Evolutionary conservation across 176 grass and related monocot genomes (phyloP), one percentile per base, ranked within the genome.

Genomic region (Oryza australiensis): DNA sequence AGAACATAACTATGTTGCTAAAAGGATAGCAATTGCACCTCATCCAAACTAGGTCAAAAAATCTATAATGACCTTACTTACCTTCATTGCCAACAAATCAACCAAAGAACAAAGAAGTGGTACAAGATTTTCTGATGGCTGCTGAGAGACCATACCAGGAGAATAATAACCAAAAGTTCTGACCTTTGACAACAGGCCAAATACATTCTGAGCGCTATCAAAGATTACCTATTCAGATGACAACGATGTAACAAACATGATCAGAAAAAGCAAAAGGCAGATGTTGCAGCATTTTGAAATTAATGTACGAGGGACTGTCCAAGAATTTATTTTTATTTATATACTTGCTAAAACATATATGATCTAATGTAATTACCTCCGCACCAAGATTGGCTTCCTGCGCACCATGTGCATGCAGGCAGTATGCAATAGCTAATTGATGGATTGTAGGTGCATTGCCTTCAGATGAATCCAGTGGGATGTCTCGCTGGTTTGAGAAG

Each of bases 51-150:
- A 80, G 57, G 69, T 51, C 12, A 64, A 14, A 83, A 73, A 48
- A 20, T 7, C 63, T 78, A 34, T 23, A 15, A 13, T 48, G 26
- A 43, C 15, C 68, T 71, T 88, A 88, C 73, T 78, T 89, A 91
- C 95, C 90, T 98, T 98, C 66, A 94, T 74, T 27, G 88, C 76
- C 51, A 98, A 64, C 70, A 98, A 83, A 88, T 98, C 95, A 86
- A 91, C 73, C 16, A 94, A 55, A 75, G 90, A 91, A 89, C 92
- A 98, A 75, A 98, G 82, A 68, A 98, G 64, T 29, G 84, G 86
- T 82, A 94, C 71, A 75, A 85, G 65, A 68, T 86, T 78, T 53
- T 68, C 38, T 72, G 78, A 75, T 87, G 51, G 65, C 12, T 69
- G 57, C 70, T 91, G 75, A 81, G 80, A 84, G 26, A 28, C n/a